phyloP scores from a whole-genome alignment of 225 moss, liverwort and hornwort species.

The Asterella californica region DNA sequence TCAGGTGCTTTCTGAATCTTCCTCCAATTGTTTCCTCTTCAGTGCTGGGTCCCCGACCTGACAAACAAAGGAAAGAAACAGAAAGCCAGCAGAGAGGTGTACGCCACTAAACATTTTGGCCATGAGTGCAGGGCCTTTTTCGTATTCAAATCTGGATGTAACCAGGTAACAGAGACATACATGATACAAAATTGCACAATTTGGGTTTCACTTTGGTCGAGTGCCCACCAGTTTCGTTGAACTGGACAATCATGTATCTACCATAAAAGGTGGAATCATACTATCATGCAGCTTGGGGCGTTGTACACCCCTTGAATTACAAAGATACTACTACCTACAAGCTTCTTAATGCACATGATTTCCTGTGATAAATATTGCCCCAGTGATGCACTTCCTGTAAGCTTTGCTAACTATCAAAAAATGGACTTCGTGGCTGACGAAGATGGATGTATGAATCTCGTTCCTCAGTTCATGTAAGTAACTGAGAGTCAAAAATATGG shows the following conservation, averaged over 20 bases:
- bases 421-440: background rate
- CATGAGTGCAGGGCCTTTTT: no score
- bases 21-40: no score
- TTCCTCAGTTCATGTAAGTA: background rate
- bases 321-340: background rate
- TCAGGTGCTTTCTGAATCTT: no score
- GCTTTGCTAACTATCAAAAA: background rate
- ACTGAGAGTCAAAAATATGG: slow-evolving; percentile 24
- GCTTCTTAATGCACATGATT: slow-evolving; percentile 8
- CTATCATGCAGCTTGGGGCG: background rate
- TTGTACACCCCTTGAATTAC: background rate
- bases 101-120: no score
- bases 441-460: background rate
- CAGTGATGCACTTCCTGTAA: background rate
- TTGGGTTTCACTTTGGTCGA: background rate
- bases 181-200: background rate
- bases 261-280: background rate
- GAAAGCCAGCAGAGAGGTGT: no score
- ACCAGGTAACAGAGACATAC: background rate
- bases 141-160: background rate
- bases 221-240: background rate
- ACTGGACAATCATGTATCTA: background rate
- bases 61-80: no score
- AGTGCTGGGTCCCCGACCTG: no score
- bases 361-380: background rate